Conservation (phyloP, 345 rosid species). For the Rhizophora apiculata region DNA sequence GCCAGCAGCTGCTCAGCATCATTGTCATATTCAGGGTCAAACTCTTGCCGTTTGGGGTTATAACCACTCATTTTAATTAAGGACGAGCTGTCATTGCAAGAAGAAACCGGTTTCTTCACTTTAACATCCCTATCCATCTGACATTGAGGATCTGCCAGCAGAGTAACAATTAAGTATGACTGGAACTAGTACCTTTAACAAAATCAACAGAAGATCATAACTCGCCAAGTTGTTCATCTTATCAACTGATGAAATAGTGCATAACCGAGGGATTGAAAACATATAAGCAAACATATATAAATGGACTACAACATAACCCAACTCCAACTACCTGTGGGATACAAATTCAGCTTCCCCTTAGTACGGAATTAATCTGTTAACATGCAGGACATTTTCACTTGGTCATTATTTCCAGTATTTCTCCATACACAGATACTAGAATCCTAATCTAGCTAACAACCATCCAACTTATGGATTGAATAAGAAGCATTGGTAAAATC, state of each 20-base stretch:
- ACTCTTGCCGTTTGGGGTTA: constrained; percentile 80
- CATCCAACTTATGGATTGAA: background rate
- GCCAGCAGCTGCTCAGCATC: constrained; percentile 95
- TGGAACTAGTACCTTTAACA: background rate
- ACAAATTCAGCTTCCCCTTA: too few species aligned
- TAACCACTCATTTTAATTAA: constrained; percentile 74
- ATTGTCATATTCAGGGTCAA: constrained; percentile 94
- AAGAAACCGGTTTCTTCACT: constrained; percentile 61
- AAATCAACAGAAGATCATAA: background rate
- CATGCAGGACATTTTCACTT: too few species aligned
- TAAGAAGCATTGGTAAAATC: background rate
- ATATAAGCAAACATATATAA: too few species aligned
- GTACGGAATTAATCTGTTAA: too few species aligned
- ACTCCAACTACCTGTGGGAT: too few species aligned
- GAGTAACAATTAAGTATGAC: background rate
- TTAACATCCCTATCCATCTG: constrained; percentile 47
- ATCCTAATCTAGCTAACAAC: background rate
- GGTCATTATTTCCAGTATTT: background rate
- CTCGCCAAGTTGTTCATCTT: background rate
- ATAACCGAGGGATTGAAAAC: too few species aligned
- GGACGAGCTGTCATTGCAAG: constrained; percentile 58
- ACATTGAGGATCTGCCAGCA: constrained; percentile 55
- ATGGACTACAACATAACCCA: too few species aligned
- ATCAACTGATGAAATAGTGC: background rate
- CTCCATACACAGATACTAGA: background rate